Base-by-base conservation (phyloP, 225 moss, liverwort and hornwort genomes). In the Antitrichia curtipendula region DNA sequence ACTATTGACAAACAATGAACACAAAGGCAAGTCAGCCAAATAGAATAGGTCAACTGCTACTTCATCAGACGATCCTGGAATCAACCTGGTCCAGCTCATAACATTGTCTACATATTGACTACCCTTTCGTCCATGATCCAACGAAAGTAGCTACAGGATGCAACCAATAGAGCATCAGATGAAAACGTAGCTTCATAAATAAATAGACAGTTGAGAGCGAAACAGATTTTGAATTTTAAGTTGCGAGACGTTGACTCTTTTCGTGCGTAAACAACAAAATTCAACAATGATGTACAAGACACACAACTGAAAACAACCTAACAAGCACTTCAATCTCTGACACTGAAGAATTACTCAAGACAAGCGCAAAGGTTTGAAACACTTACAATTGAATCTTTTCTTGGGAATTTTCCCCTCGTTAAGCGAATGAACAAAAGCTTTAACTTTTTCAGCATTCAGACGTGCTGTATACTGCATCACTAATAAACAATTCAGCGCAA, bases 401-500 rank as follows among this genome's bases (percentile, higher is more conserved):
- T 97, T 99, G 56, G 98, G 90, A 83, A 99, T 90, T 76, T 90
- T 93, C 34, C 98, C 97, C 64, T 95, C 92, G 50, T 96, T 99
- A 69, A 99, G 79, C 36, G 92, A 88, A 91, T 97, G 89, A 60
- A 99, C 91, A 41, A 97, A 99, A 34, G 95, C 82, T 81, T 89
- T 95, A n/a, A 97, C 89, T 92, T 99, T 99, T 89, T 99, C 97
- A 65, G 98, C 98, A 88, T 94, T 95, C 72, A 97, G 82, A 82
- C 97, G 96, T 86, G 97, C 93, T 64, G 92, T 95, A 79, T 95
- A 99, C 98, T 98, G 91, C 78, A 89, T 77, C 77, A 95, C 31
- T 54, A 85, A 52, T 82, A 45, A 38, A 79, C 18, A 38, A 53
- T 32, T 81, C 63, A 86, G n/a, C 57, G 57, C 62, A 75, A 49